Conservation (phyloP, 2,329 filamentous ascomycete species). For the Lecanoromycetidae sp. region DNA sequence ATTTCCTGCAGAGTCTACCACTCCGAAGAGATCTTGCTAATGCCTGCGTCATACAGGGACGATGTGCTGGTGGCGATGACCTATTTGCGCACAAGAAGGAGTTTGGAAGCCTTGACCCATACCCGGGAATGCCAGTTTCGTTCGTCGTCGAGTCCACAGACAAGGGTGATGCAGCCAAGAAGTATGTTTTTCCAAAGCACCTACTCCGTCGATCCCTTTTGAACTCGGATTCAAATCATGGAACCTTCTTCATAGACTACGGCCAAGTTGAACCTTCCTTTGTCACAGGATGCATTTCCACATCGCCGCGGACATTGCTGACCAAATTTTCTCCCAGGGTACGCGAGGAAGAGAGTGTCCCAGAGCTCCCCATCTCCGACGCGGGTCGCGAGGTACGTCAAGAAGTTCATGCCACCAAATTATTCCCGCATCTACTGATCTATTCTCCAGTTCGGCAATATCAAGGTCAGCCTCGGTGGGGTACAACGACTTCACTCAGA, state of each 20-base stretch:
- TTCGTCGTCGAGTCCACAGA: constrained; percentile 6
- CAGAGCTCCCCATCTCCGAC: constrained; percentile 1
- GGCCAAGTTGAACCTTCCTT: no score
- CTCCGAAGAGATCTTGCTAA: background rate
- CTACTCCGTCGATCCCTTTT: no score
- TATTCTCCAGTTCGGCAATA: constrained; percentile 5
- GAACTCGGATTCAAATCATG: no score
- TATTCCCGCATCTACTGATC: no score
- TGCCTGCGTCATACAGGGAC: background rate
- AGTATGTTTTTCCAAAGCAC: no score
- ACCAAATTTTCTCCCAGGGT: no score
- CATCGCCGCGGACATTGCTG: no score
- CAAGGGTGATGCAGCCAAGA: constrained; percentile 13
- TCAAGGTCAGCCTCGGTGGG: constrained; percentile 6
- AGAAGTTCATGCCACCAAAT: no score
- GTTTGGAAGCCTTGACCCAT: constrained; percentile 4
- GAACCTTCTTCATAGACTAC: no score
- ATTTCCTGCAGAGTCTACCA: background rate
- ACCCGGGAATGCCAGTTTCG: constrained; percentile 6
- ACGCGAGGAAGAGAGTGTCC: constrained; percentile 10
- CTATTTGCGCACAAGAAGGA: constrained; percentile 12
- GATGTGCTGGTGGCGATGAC: constrained; percentile 1
- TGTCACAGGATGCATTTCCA: no score
- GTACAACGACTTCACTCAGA: no score
- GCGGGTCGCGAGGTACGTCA: constrained; percentile 10